Percentiles rank a stretch among this genome's conserved stretches.
Conservation (phyloP, 805 yeast genomes). For the Suhomyces kilbournensis region DNA sequence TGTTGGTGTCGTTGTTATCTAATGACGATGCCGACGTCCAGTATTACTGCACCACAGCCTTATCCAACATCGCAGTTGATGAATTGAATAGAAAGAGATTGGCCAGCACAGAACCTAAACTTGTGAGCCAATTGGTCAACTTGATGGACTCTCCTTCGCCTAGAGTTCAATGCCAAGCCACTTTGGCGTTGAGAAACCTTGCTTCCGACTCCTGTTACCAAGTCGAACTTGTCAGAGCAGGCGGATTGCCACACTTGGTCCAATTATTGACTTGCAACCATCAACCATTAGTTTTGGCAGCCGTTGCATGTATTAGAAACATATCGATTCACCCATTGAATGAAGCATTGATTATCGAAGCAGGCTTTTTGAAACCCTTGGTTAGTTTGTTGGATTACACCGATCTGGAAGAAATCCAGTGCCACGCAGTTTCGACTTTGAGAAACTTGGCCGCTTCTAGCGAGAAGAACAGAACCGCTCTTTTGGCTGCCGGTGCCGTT, state of each 20-base stretch:
- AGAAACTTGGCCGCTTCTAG: slow-evolving; percentile 95
- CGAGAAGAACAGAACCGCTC: slow-evolving; percentile 86
- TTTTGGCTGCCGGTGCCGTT: slow-evolving; percentile 93
- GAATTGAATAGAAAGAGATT: slow-evolving; percentile 84
- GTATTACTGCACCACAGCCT: slow-evolving; percentile 96
- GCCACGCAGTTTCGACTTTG: slow-evolving; percentile 95
- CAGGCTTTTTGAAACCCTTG: slow-evolving; percentile 91
- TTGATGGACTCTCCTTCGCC: slow-evolving; percentile 93
- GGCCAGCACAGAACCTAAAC: slow-evolving; percentile 87
- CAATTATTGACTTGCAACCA: slow-evolving; percentile 83
- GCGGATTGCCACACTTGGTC: slow-evolving; percentile 93
- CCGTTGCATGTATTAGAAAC: slow-evolving; percentile 97
- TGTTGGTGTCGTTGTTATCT: slow-evolving; percentile 79
- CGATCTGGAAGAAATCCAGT: slow-evolving; percentile 93
- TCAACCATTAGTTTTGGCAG: slow-evolving; percentile 89
- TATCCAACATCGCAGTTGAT: slow-evolving; percentile 96
- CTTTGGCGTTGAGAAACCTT: slow-evolving; percentile 89
- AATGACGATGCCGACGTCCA: slow-evolving; percentile 95
- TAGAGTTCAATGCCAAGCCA: slow-evolving; percentile 97
- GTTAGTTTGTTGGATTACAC: slow-evolving; percentile 79
- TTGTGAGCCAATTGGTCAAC: slow-evolving; percentile 81
- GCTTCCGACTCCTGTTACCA: slow-evolving; percentile 97
- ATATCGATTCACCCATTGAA: slow-evolving; percentile 95
- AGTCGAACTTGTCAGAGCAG: slow-evolving; percentile 90
- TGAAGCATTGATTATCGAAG: slow-evolving; percentile 93